A percentile compares a stretch with the other conserved stretches of the same genome.
These are phyloP conservation scores for Psilocybe mexicana DNA, from an alignment of 1,284 basidiomycete species.

Conservation along the genomic window DNA sequence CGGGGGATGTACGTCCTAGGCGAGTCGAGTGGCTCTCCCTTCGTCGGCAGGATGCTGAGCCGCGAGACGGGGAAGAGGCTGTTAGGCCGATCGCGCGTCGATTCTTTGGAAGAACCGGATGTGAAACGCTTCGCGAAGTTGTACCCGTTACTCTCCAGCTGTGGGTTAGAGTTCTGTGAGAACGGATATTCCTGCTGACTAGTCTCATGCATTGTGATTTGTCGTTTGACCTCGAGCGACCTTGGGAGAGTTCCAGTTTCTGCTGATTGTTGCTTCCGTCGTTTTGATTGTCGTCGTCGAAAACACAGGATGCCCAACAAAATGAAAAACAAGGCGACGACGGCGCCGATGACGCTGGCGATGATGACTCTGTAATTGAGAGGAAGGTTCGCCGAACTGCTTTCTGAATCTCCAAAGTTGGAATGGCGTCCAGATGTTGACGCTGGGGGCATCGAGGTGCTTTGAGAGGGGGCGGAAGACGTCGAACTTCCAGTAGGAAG, in stretches of 20 bases:
- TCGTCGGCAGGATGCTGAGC: not conserved
- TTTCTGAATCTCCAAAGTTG: not conserved
- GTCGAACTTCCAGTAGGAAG: not conserved
- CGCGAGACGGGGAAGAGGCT: slow-evolving; percentile 1
- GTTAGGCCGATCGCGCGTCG: not conserved
- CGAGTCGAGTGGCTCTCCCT: not conserved
- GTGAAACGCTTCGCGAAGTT: not conserved
- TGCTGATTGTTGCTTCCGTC: not conserved
- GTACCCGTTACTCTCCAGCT: not conserved
- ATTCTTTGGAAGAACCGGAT: not conserved
- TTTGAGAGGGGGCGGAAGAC: not conserved
- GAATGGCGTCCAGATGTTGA: not conserved
- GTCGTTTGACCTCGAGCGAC: not conserved
- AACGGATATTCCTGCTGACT: not conserved
- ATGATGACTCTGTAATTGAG: slow-evolving; percentile 1
- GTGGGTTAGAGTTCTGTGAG: not conserved
- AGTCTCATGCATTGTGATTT: not conserved
- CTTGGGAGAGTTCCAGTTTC: not conserved
- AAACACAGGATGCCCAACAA: not conserved
- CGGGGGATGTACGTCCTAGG: not conserved
- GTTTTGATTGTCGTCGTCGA: not conserved
- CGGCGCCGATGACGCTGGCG: not conserved
- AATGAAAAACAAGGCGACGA: not conserved
- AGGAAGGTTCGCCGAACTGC: not conserved
- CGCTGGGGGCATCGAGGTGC: not conserved